A percentile compares a stretch with the other conserved stretches of the same genome.
These are phyloP conservation scores for Yueomyces sp. DNA, from an alignment of 805 yeast species.

Conservation along the genomic window DNA sequence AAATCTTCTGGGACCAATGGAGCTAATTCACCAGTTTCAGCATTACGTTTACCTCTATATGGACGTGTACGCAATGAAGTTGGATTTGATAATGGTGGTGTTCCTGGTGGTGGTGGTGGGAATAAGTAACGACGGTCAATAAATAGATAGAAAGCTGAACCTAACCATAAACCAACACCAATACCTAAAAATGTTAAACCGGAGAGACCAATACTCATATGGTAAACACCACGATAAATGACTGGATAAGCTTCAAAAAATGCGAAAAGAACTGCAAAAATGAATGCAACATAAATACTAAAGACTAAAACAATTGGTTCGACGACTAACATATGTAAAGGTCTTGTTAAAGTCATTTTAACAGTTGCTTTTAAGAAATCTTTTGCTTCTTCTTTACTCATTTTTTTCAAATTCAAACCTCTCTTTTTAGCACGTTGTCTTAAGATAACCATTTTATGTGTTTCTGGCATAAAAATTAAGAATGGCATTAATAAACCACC, in stretches of 20 bases:
- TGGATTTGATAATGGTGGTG: slow-evolving; percentile 30
- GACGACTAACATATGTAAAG: slow-evolving; percentile 51
- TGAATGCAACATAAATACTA: slow-evolving; percentile 57
- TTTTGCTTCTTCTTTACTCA: slow-evolving; percentile 20
- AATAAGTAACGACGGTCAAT: slow-evolving; percentile 39
- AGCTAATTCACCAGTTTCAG: slow-evolving; percentile 32
- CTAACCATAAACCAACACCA: slow-evolving; percentile 51
- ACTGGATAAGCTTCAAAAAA: slow-evolving; percentile 66
- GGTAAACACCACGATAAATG: slow-evolving; percentile 55
- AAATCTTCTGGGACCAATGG: slow-evolving; percentile 50
- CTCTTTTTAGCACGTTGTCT: slow-evolving; percentile 46
- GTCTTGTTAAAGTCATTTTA: slow-evolving; percentile 42
- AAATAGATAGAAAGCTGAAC: slow-evolving; percentile 36
- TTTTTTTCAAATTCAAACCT: slow-evolving; percentile 34
- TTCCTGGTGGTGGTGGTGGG: slow-evolving; percentile 50
- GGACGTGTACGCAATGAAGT: slow-evolving; percentile 15
- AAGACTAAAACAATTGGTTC: slow-evolving; percentile 68
- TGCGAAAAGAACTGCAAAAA: slow-evolving; percentile 66
- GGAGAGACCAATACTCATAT: slow-evolving; percentile 45
- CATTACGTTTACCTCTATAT: slow-evolving; percentile 33
- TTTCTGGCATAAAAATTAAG: slow-evolving; percentile 43
- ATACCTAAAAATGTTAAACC: slow-evolving; percentile 64
- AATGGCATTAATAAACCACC: slow-evolving; percentile 40
- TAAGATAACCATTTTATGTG: slow-evolving; percentile 58
- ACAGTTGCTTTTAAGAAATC: slow-evolving; percentile 33